Base-by-base conservation (phyloP, 352 stramenopile species). In the Pythium volutum region DNA sequence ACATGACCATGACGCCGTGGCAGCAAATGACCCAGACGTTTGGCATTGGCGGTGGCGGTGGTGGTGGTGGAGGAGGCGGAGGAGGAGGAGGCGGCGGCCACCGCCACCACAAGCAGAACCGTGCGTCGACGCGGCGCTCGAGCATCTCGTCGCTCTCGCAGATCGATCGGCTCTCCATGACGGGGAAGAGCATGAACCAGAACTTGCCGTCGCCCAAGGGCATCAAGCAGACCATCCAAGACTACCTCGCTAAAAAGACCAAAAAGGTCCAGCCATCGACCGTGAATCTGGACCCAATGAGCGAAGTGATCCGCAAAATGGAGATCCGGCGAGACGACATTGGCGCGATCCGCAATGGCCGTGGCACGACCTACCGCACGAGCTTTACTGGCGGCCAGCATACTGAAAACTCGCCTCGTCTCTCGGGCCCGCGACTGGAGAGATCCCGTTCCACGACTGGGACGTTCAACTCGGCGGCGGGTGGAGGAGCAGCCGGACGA, bases 21-120 rank as follows among this genome's bases (percentile, higher is more conserved):
- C 83, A 92, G 48, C 83, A 92, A 64, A 92, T 92, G 81, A 92
- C 83, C 2, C 81, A 89, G 42, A 92, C 81, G 7, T 89, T 92
- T 34, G 81, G 83, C 27, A 92, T 92, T 73, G 61, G 60, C 5
- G 70, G 69, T 5, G 83, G 84, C 49, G 62, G 73, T n/a, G 83
- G 84, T 48, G 62, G 73, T 4, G 57, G 57, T 20, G 59, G 59
- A 14, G 49, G 47, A 14, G 83, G 84, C 45, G 60, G 73, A 8
- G 55, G 55, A 16, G 83, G 84, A 48, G 61, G 73, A 10, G 55
- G 29, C 18, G 46, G 46, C 16, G 48, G 50, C 8, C 36, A 49
- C 33, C 58, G 39, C 22, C 57, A 59, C 11, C 57, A 67, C 33
- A 47, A 59, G 14, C 42, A 53, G n/a, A 53, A 67, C 11, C 59